Evolutionary conservation across 2,329 filamentous ascomycete species (phyloP).

Genomic region (Fusarium cyanostomum): DNA sequence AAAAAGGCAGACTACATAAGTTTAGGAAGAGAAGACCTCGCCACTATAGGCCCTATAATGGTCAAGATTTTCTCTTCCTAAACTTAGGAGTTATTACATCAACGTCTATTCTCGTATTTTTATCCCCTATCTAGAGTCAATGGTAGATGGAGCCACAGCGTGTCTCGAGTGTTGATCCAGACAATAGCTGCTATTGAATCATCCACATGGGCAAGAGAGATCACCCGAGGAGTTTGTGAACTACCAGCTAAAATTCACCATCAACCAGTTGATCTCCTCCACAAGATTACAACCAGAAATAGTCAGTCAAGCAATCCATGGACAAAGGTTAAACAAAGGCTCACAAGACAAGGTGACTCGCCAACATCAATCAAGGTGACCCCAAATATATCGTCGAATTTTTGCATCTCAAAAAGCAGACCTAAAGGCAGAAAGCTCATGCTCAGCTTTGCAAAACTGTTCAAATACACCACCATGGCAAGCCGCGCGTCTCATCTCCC

Average conservation of each 20-base stretch:
- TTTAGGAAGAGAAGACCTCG: too few relatives aligned
- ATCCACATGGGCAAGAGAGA: neutral
- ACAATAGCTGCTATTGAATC: neutral
- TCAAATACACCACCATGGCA: neutral
- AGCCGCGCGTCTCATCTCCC: constrained; percentile 6
- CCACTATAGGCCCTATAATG: too few relatives aligned
- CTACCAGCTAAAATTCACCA: too few relatives aligned
- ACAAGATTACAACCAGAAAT: neutral
- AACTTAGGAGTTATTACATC: too few relatives aligned
- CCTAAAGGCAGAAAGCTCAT: neutral
- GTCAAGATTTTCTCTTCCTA: too few relatives aligned
- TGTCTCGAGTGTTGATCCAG: neutral
- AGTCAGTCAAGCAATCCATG: neutral
- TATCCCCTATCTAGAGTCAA: too few relatives aligned
- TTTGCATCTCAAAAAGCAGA: neutral
- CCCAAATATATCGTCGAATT: neutral
- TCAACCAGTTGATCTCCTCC: neutral
- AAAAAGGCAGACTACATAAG: neutral
- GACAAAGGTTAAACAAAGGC: neutral
- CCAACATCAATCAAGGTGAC: neutral
- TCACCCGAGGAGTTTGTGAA: too few relatives aligned
- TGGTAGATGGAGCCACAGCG: neutral
- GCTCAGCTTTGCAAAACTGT: neutral
- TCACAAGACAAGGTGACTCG: neutral
- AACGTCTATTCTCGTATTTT: too few relatives aligned